Conservation (phyloP, 257 asterid species). For the Cynanchum wilfordii region DNA sequence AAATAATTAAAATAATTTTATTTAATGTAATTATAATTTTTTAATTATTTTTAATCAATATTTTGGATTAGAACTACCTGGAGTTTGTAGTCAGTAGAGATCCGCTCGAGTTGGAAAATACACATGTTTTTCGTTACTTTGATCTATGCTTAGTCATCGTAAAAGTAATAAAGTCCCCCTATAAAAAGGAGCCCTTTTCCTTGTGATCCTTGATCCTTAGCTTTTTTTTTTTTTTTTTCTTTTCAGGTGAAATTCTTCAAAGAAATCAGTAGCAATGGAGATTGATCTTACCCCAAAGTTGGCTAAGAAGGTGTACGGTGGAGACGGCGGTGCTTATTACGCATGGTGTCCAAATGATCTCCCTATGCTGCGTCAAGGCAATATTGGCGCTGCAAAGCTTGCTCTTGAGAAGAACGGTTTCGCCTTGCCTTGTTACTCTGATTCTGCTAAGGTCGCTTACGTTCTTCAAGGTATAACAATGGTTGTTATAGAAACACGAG, state of each 20-base stretch:
- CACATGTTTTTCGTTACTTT: too few species aligned
- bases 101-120: too few species aligned
- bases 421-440: slow-evolving; percentile 59
- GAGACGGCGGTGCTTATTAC: slow-evolving; percentile 69
- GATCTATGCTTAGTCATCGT: too few species aligned
- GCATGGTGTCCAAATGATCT: slow-evolving; percentile 73
- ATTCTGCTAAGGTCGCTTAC: slow-evolving; percentile 66
- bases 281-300: slow-evolving; percentile 56
- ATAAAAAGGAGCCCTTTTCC: too few species aligned
- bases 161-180: too few species aligned
- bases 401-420: slow-evolving; percentile 52
- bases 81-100: too few species aligned
- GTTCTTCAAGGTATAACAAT: slow-evolving; percentile 59
- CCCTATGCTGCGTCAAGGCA: slow-evolving; percentile 57
- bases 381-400: slow-evolving; percentile 69
- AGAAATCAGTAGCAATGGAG: slow-evolving; percentile 32
- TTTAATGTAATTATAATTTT: too few species aligned
- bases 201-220: not conserved
- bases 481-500: not conserved
- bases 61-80: too few species aligned
- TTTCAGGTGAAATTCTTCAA: not conserved
- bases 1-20: too few species aligned
- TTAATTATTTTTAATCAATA: too few species aligned
- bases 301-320: slow-evolving; percentile 53
- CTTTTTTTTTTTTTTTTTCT: not conserved